A percentile compares a stretch with the other conserved stretches of the same genome.
phyloP scores from a whole-genome alignment of 139 green algal genomes.

The Raphidocelis subcapitata region DNA sequence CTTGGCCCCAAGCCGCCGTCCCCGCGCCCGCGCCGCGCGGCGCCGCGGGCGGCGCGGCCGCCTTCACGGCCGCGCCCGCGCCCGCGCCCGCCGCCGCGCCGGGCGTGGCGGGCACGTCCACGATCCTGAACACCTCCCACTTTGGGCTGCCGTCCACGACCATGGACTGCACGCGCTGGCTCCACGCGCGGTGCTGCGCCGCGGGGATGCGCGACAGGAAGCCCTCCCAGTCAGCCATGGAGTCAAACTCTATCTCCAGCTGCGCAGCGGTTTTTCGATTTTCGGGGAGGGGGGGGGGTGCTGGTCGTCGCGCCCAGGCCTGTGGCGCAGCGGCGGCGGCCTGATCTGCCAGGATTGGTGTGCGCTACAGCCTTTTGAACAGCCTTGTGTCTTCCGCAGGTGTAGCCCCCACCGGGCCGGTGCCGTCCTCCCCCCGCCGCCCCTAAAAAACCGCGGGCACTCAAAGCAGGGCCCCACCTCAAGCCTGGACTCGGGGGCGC shows the following conservation, averaged over 20 bases:
- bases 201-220: constrained; percentile 63
- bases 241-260: constrained; percentile 63
- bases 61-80: too few relatives aligned
- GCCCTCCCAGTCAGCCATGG: constrained; percentile 61
- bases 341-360: background rate
- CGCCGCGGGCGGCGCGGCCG: too few relatives aligned
- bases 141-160: constrained; percentile 62
- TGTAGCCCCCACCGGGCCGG: background rate
- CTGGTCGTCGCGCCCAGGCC: background rate
- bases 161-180: constrained; percentile 53
- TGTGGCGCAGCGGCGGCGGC: background rate
- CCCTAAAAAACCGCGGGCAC: too few relatives aligned
- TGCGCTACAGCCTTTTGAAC: background rate
- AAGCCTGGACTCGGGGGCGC: constrained; percentile 59
- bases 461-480: constrained; percentile 38
- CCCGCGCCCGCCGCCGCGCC: too few relatives aligned
- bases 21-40: too few relatives aligned
- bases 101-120: too few relatives aligned
- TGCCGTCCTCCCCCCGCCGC: background rate
- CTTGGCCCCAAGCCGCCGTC: too few relatives aligned
- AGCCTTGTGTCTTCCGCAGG: background rate
- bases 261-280: constrained; percentile 12
- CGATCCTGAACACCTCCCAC: constrained; percentile 57
- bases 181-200: constrained; percentile 46
- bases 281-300: background rate